phyloP scores from a whole-genome alignment of 1,284 basidiomycete genomes.

The Phylloboletellus chloephorus region DNA sequence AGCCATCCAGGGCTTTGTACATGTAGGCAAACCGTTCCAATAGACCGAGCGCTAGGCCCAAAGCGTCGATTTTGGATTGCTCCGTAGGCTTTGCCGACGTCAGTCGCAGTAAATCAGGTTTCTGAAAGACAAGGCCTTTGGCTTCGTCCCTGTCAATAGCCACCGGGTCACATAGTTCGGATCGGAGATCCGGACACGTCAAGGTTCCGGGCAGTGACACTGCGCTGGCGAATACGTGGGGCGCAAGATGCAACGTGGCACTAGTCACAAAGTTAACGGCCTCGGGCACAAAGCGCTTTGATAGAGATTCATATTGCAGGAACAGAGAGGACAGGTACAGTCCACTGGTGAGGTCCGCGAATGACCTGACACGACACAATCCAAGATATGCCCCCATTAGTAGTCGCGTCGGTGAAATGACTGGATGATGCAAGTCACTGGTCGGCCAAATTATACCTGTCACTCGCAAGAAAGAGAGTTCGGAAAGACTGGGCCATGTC shows the following conservation, averaged over 20 bases:
- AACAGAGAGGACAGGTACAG: slow-evolving; percentile 87
- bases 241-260: slow-evolving; percentile 67
- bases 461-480: slow-evolving; percentile 78
- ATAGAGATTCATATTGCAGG: slow-evolving; percentile 76
- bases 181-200: slow-evolving; percentile 67
- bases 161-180: slow-evolving; percentile 40
- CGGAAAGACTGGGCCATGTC: slow-evolving; percentile 86
- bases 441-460: slow-evolving; percentile 88
- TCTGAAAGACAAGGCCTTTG: slow-evolving; percentile 35
- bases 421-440: slow-evolving; percentile 89
- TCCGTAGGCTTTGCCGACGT: slow-evolving; percentile 41
- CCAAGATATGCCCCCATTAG: slow-evolving; percentile 92
- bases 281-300: slow-evolving; percentile 88
- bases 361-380: slow-evolving; percentile 72
- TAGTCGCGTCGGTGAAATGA: slow-evolving; percentile 81
- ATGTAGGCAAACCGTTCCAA: slow-evolving; percentile 65
- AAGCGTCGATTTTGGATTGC: slow-evolving; percentile 63
- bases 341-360: slow-evolving; percentile 77
- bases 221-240: slow-evolving; percentile 46
- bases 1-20: slow-evolving; percentile 75
- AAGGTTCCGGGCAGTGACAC: slow-evolving; percentile 58
- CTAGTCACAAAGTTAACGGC: slow-evolving; percentile 79
- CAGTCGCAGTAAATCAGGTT: slow-evolving; percentile 46
- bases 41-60: slow-evolving; percentile 60
- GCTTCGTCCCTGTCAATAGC: slow-evolving; percentile 39